Evolutionary conservation across 164 flowering plant genomes (phyloP), one percentile per base, ranked within the genome.

Genomic region (Stephania japonica): DNA sequence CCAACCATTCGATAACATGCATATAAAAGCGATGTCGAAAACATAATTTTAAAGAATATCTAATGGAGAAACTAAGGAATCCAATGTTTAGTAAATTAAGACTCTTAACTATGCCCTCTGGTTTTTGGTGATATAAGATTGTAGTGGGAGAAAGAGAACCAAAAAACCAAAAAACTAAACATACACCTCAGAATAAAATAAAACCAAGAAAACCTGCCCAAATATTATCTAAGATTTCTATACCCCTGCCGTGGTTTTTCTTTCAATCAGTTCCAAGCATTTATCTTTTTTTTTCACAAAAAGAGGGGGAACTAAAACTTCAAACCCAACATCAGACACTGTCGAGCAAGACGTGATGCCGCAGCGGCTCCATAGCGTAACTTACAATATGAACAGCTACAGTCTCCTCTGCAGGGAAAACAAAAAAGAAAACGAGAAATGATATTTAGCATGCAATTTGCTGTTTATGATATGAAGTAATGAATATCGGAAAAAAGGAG

Each of bases 161-260:
- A 67, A 67, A 14, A 14, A 67, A 26, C 42, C 49, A 25, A 1
- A 50, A 73, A 11, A 24, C 26, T 49, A 25, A 16, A 18, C 23
- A 61, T 61, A 56, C 13, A 65, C 69, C 26, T 65, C 26, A 62
- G 25, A n/a, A 44, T 18, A 50, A 21, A 10, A 67, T 5, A 6
- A 41, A 67, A 73, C 38, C 2, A 32, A 32, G 38, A 32, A 7
- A 6, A n/a, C 23, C 14, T 16, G n/a, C 63, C 43, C 32, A 49
- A 47, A 50, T 32, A 73, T 49, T 66, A 71, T 25, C 75, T 73
- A 6, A 11, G 19, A 73, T 66, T 73, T 73, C 70, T 73, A 73
- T 25, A 70, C 66, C 38, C 13, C 65, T 70, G 73, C 62, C 62
- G 19, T 56, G 41, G 18, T 24, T 26, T 67, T 42, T 24, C 43